A percentile compares a stretch with the other conserved stretches of the same genome.
phyloP scores from a whole-genome alignment of 2,329 filamentous ascomycete genomes.

The Alternaria dauci region DNA sequence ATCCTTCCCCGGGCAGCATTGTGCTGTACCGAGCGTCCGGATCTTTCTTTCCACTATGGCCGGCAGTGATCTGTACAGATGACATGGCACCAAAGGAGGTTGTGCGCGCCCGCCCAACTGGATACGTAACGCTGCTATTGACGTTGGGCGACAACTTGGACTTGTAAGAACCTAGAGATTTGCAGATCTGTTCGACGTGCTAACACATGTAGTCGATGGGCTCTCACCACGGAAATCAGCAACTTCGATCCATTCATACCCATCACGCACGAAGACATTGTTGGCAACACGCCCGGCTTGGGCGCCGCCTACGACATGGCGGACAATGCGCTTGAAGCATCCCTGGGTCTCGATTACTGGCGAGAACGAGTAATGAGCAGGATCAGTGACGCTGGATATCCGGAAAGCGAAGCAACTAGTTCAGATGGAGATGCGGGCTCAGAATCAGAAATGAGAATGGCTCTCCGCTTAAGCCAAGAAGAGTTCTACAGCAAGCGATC shows the following conservation, averaged over 20 bases:
- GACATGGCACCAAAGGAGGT: constrained; percentile 23
- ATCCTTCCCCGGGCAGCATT: constrained; percentile 14
- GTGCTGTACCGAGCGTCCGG: constrained; percentile 16
- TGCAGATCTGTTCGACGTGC: neutral
- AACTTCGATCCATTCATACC: constrained; percentile 22
- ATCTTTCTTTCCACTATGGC: constrained; percentile 20
- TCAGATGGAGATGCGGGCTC: constrained; percentile 4
- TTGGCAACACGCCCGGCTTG: constrained; percentile 14
- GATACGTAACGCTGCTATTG: constrained; percentile 24
- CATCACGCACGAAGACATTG: neutral
- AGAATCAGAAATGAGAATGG: neutral
- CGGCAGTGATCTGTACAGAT: constrained; percentile 32
- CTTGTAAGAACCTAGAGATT: constrained; percentile 19
- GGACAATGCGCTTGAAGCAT: neutral
- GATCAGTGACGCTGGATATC: neutral
- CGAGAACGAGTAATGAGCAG: constrained; percentile 1
- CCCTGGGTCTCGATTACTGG: constrained; percentile 23
- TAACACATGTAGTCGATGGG: constrained; percentile 32
- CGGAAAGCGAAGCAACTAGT: neutral
- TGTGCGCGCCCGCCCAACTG: constrained; percentile 16
- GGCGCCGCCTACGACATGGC: constrained; percentile 21
- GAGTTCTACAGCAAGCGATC: neutral
- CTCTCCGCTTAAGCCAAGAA: constrained; percentile 9
- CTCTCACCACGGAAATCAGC: constrained; percentile 18
- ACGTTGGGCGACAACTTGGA: constrained; percentile 17